phyloP scores from a whole-genome alignment of 106 monocot genomes.

The Agapanthus africanus region DNA sequence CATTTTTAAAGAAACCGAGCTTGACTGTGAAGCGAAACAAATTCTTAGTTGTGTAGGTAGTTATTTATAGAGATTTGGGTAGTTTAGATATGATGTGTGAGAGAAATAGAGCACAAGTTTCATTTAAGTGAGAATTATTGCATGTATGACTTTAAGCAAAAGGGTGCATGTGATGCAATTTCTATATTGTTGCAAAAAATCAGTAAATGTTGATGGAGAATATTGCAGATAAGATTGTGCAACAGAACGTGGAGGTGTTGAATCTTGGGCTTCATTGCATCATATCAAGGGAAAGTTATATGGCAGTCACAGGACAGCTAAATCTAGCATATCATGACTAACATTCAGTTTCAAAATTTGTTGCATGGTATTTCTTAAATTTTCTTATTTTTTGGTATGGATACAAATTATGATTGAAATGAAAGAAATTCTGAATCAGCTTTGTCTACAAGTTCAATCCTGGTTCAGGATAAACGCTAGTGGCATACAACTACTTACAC shows the following conservation, averaged over 20 bases:
- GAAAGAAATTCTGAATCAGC: too few species aligned
- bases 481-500: too few species aligned
- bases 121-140: neutral
- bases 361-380: too few species aligned
- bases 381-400: too few species aligned
- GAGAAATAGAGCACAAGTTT: neutral
- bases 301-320: neutral
- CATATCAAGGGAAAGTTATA: neutral
- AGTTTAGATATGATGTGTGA: neutral
- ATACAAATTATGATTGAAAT: too few species aligned
- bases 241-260: neutral
- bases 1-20: slow-evolving; percentile 1
- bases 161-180: slow-evolving; percentile 4
- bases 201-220: neutral
- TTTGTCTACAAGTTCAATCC: too few species aligned
- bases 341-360: too few species aligned
- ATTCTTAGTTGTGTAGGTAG: too few species aligned
- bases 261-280: neutral
- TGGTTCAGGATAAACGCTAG: too few species aligned
- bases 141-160: neutral
- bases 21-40: too few species aligned
- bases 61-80: neutral
- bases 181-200: neutral
- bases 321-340: neutral
- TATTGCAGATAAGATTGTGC: neutral